Base-by-base conservation (phyloP, 2,329 filamentous ascomycete species). In the Rasamsonia emersonii region DNA sequence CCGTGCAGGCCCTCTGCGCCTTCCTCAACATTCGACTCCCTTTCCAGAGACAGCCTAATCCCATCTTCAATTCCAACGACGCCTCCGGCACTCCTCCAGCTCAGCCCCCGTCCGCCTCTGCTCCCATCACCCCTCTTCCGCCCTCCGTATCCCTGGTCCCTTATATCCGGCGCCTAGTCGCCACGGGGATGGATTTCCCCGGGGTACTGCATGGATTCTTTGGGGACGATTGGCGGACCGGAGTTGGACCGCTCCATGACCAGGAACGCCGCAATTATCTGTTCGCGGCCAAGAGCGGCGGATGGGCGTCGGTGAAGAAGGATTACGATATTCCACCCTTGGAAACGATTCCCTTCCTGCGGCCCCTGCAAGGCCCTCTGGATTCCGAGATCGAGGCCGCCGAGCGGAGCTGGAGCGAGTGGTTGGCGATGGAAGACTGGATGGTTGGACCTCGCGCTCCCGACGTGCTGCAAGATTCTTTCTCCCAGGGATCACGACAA, bases 351-450 rank as follows among this genome's bases (percentile, higher is more conserved):
- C 91, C 91, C 1, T 96, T 93, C 54, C 64, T 96, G 46, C 78
- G 79, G 43, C 86, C 89, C 4, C 64, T 95, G n/a, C 78, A 82
- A 47, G 75, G 78, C 33, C 77, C 82, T 1, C 74, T 76, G 5
- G 77, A 89, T 49, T 73, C 76, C 14, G 91, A 96, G 62, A 84
- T 96, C 40, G 74, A 83, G 40, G 73, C 67, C 9, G 88, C 88
- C 0, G 89, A 96, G 62, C 72, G 74, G 40, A 78, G 72, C 38
- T 98, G 91, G 91, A 93, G 86, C 53, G 80, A 89, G 49, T 96
- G 89, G 89, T 65, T 95, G 18, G 85, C 85, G 9, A 93, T 95
- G 85, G 86, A 94, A 58, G 89, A 95, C 58, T 96, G 89, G 89
- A 93, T 94, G 86, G 67, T 95, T n/a, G 88, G 88, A 2, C 82